These are phyloP conservation scores for Myxozyma nipponensis DNA, from an alignment of 805 yeast species.

Conservation along the genomic window DNA sequence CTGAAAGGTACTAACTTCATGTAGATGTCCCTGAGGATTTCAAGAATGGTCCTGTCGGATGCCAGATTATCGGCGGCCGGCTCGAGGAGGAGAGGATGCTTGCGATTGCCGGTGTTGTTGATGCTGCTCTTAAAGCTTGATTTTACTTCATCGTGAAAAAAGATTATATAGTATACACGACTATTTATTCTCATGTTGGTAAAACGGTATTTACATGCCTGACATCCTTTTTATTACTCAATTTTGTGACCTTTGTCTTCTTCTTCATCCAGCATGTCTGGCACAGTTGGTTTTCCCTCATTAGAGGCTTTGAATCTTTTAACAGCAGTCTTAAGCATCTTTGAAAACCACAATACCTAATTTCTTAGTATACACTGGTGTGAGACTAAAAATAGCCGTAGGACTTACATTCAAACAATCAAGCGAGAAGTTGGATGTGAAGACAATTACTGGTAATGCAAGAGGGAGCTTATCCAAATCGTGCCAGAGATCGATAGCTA, in stretches of 20 bases:
- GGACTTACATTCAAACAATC: constrained; percentile 53
- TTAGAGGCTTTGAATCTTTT: constrained; percentile 13
- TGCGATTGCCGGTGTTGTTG: constrained; percentile 29
- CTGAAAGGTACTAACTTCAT: constrained; percentile 37
- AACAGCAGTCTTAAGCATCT: constrained; percentile 71
- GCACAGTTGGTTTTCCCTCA: constrained; percentile 5
- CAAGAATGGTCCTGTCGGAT: constrained; percentile 52
- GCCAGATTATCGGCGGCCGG: constrained; percentile 54
- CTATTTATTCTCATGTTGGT: neutral
- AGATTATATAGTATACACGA: neutral
- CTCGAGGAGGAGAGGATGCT: constrained; percentile 58
- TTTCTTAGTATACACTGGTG: neutral
- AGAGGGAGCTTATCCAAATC: constrained; percentile 41
- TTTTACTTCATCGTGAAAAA: neutral
- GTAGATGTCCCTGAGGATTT: constrained; percentile 44
- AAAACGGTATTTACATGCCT: neutral
- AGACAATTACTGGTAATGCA: constrained; percentile 48
- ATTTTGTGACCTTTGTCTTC: constrained; percentile 24
- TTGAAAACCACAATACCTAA: constrained; percentile 73
- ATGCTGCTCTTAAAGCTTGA: constrained; percentile 20
- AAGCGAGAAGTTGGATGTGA: constrained; percentile 58
- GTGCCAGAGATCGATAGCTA: constrained; percentile 50
- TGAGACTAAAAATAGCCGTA: neutral
- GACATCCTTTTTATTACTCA: constrained; percentile 16
- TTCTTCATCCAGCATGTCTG: constrained; percentile 16